phyloP scores from a whole-genome alignment of 2,329 filamentous ascomycete species.

The Acephala macrosclerotiorum region DNA sequence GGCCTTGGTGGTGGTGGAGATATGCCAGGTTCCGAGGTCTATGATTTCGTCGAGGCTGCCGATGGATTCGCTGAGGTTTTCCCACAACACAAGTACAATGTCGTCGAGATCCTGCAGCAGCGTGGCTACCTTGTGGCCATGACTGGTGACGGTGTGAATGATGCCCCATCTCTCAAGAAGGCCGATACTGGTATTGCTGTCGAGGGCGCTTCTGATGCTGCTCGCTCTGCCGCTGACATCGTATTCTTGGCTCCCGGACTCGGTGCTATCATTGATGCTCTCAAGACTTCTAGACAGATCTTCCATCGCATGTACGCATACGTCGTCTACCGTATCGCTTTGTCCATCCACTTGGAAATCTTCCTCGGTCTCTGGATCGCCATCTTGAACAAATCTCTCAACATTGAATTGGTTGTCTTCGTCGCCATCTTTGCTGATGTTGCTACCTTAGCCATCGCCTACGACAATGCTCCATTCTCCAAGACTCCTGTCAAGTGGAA shows the following conservation, averaged over 20 bases:
- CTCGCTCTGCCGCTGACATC: constrained; percentile 90
- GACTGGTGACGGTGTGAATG: constrained; percentile 96
- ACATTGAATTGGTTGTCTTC: constrained; percentile 89
- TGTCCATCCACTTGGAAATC: constrained; percentile 90
- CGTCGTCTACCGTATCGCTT: constrained; percentile 92
- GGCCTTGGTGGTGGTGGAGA: constrained; percentile 89
- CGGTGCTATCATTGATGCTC: constrained; percentile 89
- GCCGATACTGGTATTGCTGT: constrained; percentile 97
- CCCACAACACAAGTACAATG: constrained; percentile 94
- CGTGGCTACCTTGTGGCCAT: constrained; percentile 94
- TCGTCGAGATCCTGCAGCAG: constrained; percentile 92
- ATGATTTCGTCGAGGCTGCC: constrained; percentile 94
- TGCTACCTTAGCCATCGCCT: constrained; percentile 89
- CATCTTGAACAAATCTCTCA: constrained; percentile 83
- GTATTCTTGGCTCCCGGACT: constrained; percentile 92
- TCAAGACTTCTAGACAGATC: constrained; percentile 93
- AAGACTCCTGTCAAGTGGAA: constrained; percentile 94
- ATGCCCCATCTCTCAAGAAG: constrained; percentile 91
- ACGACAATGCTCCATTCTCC: constrained; percentile 90
- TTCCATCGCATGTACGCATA: constrained; percentile 98
- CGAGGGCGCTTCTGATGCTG: constrained; percentile 89
- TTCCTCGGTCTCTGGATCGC: constrained; percentile 93
- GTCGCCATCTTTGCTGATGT: constrained; percentile 95
- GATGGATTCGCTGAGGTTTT: constrained; percentile 96
- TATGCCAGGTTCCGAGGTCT: constrained; percentile 92